phyloP scores from a whole-genome alignment of 2,329 filamentous ascomycete species.

The Stagonosporopsis tanaceti region DNA sequence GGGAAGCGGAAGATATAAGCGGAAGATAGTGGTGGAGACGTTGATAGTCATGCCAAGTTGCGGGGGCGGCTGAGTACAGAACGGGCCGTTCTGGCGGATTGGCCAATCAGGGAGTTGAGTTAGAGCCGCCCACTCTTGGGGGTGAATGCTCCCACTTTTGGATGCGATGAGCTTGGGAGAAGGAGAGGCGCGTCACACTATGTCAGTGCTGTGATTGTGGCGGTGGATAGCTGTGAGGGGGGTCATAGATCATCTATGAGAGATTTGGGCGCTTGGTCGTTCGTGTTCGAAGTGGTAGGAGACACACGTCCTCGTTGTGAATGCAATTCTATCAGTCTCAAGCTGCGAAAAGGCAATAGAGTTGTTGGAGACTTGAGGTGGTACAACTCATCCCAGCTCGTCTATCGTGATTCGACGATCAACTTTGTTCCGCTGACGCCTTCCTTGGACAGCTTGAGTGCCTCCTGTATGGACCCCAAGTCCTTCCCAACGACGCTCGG shows the following conservation, averaged over 20 bases:
- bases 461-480: conserved; percentile 37
- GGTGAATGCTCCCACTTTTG: conserved; percentile 12
- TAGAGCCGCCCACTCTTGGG: conserved; percentile 3
- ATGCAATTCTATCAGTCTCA: neutral
- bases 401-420: too few relatives aligned
- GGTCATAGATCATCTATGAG: too few relatives aligned
- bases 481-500: conserved; percentile 39
- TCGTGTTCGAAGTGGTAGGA: neutral
- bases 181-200: neutral
- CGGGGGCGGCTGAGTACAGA: conserved; percentile 5
- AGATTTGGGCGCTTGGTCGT: neutral
- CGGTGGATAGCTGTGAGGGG: neutral
- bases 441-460: conserved; percentile 32
- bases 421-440: conserved; percentile 49
- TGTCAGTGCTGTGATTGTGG: neutral
- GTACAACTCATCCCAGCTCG: neutral
- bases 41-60: conserved; percentile 7
- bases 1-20: neutral
- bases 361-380: neutral
- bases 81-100: neutral
- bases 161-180: neutral
- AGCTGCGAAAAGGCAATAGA: too few relatives aligned
- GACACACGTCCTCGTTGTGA: neutral
- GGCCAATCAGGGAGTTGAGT: neutral
- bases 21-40: conserved; percentile 14